These are phyloP conservation scores for Citrullus mucosospermus DNA, from an alignment of 306 rosid genomes.

Conservation along the genomic window DNA sequence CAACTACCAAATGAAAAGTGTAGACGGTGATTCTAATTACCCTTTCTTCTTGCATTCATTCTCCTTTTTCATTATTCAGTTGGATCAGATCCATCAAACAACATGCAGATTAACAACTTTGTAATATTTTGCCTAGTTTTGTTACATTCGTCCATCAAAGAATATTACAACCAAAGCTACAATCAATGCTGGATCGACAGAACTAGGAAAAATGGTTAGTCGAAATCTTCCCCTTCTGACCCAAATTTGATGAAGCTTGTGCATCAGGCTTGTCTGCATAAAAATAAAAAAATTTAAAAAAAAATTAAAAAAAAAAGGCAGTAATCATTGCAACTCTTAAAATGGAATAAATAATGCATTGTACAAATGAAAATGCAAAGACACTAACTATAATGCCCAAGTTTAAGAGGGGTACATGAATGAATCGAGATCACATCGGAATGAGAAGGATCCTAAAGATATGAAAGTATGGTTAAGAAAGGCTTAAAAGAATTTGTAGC, in stretches of 20 bases:
- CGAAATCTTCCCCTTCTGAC: slow-evolving; percentile 62
- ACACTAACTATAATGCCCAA: too few species aligned
- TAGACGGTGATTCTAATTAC: neutral
- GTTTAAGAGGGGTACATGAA: too few species aligned
- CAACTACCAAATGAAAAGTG: neutral
- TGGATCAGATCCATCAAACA: neutral
- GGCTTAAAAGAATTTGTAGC: too few species aligned
- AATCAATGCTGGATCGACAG: slow-evolving; percentile 33
- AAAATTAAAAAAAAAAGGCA: neutral
- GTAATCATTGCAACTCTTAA: neutral
- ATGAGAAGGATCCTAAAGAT: too few species aligned
- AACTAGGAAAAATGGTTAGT: slow-evolving; percentile 57
- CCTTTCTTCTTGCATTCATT: neutral
- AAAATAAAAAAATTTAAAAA: neutral
- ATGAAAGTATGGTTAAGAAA: too few species aligned
- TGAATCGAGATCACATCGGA: too few species aligned
- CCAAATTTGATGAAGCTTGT: slow-evolving; percentile 55
- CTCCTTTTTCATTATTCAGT: neutral
- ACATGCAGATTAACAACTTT: neutral
- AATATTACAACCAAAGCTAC: slow-evolving; percentile 63
- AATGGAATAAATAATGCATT: neutral
- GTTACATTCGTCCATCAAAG: slow-evolving; percentile 38
- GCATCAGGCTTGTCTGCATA: slow-evolving; percentile 79
- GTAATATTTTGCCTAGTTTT: neutral
- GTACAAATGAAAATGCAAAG: neutral